Evolutionary conservation across 2,329 filamentous ascomycete species (phyloP), one percentile per base, ranked within the genome.

Genomic region (Botrytis cinerea): DNA sequence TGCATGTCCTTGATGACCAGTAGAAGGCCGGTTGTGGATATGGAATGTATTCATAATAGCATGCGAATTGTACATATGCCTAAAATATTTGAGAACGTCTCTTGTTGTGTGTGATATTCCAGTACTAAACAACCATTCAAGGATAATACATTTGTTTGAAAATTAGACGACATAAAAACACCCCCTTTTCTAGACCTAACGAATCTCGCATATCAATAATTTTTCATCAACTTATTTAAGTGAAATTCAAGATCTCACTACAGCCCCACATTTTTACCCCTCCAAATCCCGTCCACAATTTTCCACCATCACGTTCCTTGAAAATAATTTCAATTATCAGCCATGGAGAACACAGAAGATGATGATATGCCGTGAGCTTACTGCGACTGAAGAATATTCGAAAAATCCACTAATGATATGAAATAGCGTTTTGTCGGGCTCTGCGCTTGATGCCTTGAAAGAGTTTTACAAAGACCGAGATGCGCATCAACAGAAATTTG

Each of bases 1-100:
- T 98, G 83, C 96, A 99, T 83, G 95, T 99, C 75, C 86, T 94
- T 81, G 93, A 97, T 82, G 92, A 96, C 83, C 89, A 94, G 87
- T 96, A 91, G 85, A 83, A 40, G 59, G 25, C 45, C 54, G 66
- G 68, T 45, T 51, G n/a, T 40, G 35, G 38, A 43, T 69, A 45
- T 63, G 71, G n/a, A 25, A 61, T 73, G 66, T 73, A 64, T 54
- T 60, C 57, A 54, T 69, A 74, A 66, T 75, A 73, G 71, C 75
- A 73, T 45, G 61, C 74, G 76, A 77, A 79, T 76, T 83, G 82
- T 83, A 83, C 77, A 83, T 83, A 82, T 78, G 78, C 77, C 64
- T 35, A 61, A 61, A 54, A 25, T 35, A 48, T 54, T 54, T 54
- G 51, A 73, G 38, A 48, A 28, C 9, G 25, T 38, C 32, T 16